phyloP scores from a whole-genome alignment of 176 grass and related monocot species.

The Oryza australiensis region DNA sequence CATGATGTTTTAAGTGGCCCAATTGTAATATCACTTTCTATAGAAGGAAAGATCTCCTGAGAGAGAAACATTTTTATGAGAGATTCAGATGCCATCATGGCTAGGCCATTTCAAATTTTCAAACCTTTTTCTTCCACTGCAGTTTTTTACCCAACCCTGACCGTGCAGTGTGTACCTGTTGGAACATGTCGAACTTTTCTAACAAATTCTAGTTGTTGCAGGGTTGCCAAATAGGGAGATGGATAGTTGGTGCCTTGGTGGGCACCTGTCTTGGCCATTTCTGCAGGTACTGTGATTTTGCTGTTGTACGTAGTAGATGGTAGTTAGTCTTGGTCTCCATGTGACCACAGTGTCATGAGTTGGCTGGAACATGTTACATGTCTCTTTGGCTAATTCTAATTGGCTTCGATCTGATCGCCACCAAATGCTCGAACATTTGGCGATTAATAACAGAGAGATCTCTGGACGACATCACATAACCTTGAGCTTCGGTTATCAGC shows the following conservation, averaged over 20 bases:
- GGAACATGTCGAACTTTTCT: background rate
- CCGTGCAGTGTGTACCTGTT: background rate
- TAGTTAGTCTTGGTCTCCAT: background rate
- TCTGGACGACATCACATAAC: too few species aligned
- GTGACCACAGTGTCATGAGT: background rate
- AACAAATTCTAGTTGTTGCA: background rate
- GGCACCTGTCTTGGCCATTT: background rate
- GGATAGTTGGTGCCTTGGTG: background rate
- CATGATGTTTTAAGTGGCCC: constrained; percentile 42
- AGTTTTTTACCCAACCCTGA: background rate
- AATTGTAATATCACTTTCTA: constrained; percentile 55
- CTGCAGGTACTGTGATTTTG: background rate
- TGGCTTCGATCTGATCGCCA: background rate
- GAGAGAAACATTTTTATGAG: constrained; percentile 43
- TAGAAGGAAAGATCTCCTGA: constrained; percentile 48
- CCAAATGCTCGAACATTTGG: too few species aligned
- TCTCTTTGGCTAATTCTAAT: background rate
- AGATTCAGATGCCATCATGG: constrained; percentile 11
- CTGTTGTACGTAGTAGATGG: background rate
- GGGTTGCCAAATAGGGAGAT: background rate
- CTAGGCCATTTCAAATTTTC: background rate
- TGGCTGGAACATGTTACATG: background rate
- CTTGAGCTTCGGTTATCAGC: too few species aligned
- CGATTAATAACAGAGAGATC: too few species aligned
- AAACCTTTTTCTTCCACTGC: background rate